phyloP scores from a whole-genome alignment of 306 rosid species.

The Acmispon strigosus region DNA sequence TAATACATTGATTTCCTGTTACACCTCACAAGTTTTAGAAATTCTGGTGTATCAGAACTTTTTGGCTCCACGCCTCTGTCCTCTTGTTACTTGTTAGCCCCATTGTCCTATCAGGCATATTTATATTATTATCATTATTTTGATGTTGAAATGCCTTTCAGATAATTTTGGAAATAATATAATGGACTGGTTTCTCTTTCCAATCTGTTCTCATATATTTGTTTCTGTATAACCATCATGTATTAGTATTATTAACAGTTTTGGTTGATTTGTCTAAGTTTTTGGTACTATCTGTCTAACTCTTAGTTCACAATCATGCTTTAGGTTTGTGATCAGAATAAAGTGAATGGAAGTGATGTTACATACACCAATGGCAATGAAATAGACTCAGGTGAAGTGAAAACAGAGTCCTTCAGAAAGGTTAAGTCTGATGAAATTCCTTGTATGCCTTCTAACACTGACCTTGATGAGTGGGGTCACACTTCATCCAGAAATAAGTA shows the following conservation, averaged over 20 bases:
- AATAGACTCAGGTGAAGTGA: constrained; percentile 37
- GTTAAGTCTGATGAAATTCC: constrained; percentile 46
- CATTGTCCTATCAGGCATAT: neutral
- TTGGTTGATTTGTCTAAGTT: constrained; percentile 13
- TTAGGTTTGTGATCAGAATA: constrained; percentile 62
- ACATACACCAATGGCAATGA: constrained; percentile 35
- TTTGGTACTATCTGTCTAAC: constrained; percentile 23
- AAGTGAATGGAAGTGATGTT: constrained; percentile 42
- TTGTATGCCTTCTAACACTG: constrained; percentile 44
- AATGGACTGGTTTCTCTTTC: neutral
- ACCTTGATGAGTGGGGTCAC: constrained; percentile 52
- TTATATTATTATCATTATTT: neutral
- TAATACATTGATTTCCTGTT: neutral
- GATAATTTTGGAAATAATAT: neutral
- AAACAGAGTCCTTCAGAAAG: constrained; percentile 49
- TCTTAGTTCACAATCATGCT: constrained; percentile 19
- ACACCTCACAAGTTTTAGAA: neutral
- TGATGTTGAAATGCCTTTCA: neutral
- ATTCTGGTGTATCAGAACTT: neutral
- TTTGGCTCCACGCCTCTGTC: neutral
- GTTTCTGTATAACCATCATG: constrained; percentile 2
- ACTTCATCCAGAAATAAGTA: constrained; percentile 42
- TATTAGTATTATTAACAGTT: neutral
- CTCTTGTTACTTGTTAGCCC: neutral
- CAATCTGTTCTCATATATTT: neutral